Conservation (phyloP, 2,329 filamentous ascomycete species). For the Stemphylium vesicarium region DNA sequence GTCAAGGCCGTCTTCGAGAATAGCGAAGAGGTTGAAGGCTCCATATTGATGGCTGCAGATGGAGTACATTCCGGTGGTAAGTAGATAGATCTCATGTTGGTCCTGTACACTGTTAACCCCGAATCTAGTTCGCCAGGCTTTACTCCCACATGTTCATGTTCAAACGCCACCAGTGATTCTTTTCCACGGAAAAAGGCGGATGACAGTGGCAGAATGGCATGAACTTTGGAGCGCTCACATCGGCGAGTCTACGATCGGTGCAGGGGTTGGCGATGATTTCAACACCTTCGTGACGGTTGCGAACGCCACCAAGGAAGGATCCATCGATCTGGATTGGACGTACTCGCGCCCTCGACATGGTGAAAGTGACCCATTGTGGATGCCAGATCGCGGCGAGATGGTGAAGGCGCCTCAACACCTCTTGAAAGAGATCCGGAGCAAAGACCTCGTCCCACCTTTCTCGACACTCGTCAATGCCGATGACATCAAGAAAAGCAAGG, state of each 20-base stretch:
- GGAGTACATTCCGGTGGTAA: background rate
- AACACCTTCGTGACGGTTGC: background rate
- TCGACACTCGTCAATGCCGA: background rate
- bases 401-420: background rate
- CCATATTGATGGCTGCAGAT: background rate
- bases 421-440: background rate
- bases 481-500: conserved; percentile 3
- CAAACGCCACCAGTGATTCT: background rate
- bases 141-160: background rate
- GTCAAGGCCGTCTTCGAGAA: background rate
- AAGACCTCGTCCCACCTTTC: background rate
- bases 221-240: background rate
- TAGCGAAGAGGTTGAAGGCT: background rate
- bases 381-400: background rate
- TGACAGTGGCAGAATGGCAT: background rate
- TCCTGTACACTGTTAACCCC: background rate
- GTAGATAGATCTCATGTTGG: background rate
- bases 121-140: background rate
- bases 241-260: background rate
- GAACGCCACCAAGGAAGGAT: background rate
- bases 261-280: background rate
- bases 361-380: background rate
- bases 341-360: background rate
- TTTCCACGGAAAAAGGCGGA: background rate
- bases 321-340: background rate